Evolutionary conservation across 805 yeast species (phyloP), one percentile per base, ranked within the genome.

Genomic region (Lipomyces anomalus): DNA sequence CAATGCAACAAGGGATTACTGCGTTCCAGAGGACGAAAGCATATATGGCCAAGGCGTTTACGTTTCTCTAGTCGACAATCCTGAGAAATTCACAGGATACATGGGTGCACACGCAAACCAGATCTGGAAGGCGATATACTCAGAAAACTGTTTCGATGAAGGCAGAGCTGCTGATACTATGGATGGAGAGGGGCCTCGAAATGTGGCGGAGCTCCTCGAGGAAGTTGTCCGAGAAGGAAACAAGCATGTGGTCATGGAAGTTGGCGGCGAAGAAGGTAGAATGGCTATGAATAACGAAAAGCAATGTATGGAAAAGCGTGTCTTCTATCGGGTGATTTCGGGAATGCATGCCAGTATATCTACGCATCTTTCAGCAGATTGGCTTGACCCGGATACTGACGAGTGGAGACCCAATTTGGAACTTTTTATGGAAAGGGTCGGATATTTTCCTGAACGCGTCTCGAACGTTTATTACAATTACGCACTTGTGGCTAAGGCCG

Each of bases 261-360:
- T 50, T 13, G 60, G 59, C 13, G 60, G 59, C 6, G 62, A 58
- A 20, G 48, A 42, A 6, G 62, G 57, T 20, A 44, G 56, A 6
- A 50, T 40, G 7, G 65, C 62, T 55, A 52, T 65, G 48, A 71
- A 56, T 65, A 71, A 64, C 56, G 73, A 65, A 23, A 78, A 74
- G 17, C 76, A 74, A 52, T 89, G 95, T 62, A 67, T 82, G 36
- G 97, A 94, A 58, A 90, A 90, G 67, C 80, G 86, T 52, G 79
- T 89, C 33, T 92, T 92, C 58, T 92, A 83, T 67, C 76, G 92
- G 55, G 67, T 92, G 43, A 73, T 92, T 20, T 82, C 92, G 22
- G 99, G 99, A 1, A 76, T 92, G 82, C 99, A 92, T 62, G 87
- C 96, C 1, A 85, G 95, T 1, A 87, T 92, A 50, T 90, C 95